These are phyloP conservation scores for Lactuca sativa DNA, from an alignment of 129 eudicot genomes.

Conservation along the genomic window DNA sequence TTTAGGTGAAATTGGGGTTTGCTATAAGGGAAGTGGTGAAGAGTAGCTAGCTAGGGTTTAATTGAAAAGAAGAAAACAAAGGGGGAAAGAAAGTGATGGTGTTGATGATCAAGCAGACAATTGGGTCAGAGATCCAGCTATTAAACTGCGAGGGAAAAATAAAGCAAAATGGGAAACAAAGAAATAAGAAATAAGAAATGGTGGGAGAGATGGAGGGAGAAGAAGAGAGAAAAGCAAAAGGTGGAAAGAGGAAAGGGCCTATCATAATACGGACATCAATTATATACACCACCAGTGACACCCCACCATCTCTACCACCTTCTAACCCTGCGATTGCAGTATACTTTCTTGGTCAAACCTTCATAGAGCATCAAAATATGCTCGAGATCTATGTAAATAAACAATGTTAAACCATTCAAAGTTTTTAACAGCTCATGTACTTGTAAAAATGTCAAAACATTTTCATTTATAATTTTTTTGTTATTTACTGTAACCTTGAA, in stretches of 20 bases:
- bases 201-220: constrained; percentile 29
- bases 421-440: neutral
- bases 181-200: constrained; percentile 12
- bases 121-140: constrained; percentile 73
- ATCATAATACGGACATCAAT: constrained; percentile 50
- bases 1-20: neutral
- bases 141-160: constrained; percentile 27
- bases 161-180: constrained; percentile 19
- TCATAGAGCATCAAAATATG: neutral
- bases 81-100: constrained; percentile 36
- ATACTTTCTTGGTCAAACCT: constrained; percentile 34
- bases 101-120: constrained; percentile 55
- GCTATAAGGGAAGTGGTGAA: neutral
- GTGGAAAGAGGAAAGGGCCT: constrained; percentile 35
- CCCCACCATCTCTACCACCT: constrained; percentile 49
- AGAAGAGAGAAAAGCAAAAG: constrained; percentile 44
- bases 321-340: constrained; percentile 22
- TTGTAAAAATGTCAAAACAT: neutral
- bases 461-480: too few species aligned
- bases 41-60: constrained; percentile 11
- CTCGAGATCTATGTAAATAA: constrained; percentile 7
- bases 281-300: constrained; percentile 43
- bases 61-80: constrained; percentile 10
- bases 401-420: neutral
- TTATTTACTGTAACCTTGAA: too few species aligned